Evolutionary conservation across 139 green algal species (phyloP).

Genomic region (Chlamydomonas schloesseri): DNA sequence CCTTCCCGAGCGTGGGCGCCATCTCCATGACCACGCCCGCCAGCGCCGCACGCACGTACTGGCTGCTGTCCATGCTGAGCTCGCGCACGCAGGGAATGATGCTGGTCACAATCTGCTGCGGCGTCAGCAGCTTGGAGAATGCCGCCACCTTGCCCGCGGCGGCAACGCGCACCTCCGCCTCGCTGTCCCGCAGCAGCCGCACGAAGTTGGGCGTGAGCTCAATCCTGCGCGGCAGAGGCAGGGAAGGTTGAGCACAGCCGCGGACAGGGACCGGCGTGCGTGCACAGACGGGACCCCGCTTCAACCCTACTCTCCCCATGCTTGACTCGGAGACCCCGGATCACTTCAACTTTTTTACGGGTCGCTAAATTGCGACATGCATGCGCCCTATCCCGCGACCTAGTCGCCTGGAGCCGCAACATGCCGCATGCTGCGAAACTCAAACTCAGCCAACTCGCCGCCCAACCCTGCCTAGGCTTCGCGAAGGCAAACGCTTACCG

Average conservation of each 20-base stretch:
- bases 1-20: slow-evolving; percentile 86
- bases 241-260: no score
- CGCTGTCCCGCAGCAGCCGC: slow-evolving; percentile 76
- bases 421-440: no score
- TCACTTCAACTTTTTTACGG: no score
- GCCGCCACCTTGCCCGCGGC: slow-evolving; percentile 87
- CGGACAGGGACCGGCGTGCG: no score
- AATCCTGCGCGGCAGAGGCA: slow-evolving; percentile 28
- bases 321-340: no score
- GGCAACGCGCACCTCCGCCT: slow-evolving; percentile 87
- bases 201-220: slow-evolving; percentile 93
- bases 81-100: slow-evolving; percentile 91
- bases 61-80: slow-evolving; percentile 82
- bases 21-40: slow-evolving; percentile 96
- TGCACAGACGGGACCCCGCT: no score
- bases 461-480: no score
- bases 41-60: slow-evolving; percentile 95
- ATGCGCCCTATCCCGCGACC: no score
- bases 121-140: slow-evolving; percentile 76
- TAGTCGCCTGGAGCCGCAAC: no score
- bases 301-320: no score
- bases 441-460: no score
- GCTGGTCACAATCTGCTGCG: slow-evolving; percentile 65
- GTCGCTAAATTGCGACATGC: no score
- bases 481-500: slow-evolving; percentile 32